A percentile compares a stretch with the other conserved stretches of the same genome.
These are phyloP conservation scores for Cytospora leucostoma DNA, from an alignment of 2,329 filamentous ascomycete species.

Conservation along the genomic window DNA sequence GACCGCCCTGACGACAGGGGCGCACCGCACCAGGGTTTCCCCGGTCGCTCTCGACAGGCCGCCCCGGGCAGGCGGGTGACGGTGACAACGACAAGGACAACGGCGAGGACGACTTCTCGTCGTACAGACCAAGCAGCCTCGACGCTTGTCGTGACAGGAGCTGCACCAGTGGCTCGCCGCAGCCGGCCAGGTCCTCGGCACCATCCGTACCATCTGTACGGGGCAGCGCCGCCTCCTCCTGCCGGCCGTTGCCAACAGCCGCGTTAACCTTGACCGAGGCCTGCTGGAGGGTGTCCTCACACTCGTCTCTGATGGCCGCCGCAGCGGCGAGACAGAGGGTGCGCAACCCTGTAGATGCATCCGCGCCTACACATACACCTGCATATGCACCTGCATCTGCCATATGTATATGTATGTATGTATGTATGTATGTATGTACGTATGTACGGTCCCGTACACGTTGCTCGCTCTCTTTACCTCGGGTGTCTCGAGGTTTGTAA, in stretches of 20 bases:
- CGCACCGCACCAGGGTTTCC: conserved; percentile 2
- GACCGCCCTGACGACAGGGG: not conserved
- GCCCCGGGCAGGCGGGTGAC: conserved; percentile 10
- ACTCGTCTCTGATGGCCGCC: conserved; percentile 20
- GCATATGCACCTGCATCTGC: conserved; percentile 5
- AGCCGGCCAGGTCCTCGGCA: conserved; percentile 20
- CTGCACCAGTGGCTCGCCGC: conserved; percentile 30
- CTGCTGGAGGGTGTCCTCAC: conserved; percentile 6
- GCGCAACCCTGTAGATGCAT: conserved; percentile 13
- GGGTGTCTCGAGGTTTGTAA: not conserved
- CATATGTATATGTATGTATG: not conserved
- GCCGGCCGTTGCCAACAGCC: not conserved
- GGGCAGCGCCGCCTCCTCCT: not conserved
- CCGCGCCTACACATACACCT: not conserved
- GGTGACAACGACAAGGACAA: conserved; percentile 1
- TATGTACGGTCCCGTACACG: not conserved
- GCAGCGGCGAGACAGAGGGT: conserved; percentile 21
- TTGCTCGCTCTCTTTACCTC: not conserved
- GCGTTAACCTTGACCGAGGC: not conserved
- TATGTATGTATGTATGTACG: not conserved
- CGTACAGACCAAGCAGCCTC: conserved; percentile 21
- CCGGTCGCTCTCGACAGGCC: not conserved
- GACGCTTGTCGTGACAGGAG: conserved; percentile 31
- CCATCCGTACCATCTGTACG: not conserved
- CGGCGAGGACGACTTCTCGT: not conserved